Conservation (phyloP, 345 rosid genomes). For the Eutrema yunnanense region DNA sequence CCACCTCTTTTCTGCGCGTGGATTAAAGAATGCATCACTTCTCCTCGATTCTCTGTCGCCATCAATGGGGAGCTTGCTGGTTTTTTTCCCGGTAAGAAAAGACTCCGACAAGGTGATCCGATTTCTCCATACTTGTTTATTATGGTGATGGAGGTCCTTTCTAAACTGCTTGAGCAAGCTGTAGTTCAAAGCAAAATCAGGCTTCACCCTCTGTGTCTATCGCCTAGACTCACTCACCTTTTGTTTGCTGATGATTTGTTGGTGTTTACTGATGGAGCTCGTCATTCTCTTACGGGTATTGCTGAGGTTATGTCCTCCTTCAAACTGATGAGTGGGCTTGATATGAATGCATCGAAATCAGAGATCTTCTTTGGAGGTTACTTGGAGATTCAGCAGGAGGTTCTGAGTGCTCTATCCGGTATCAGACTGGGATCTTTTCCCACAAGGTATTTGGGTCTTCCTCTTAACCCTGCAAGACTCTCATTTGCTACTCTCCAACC, state of each 20-base stretch:
- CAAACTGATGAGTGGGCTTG: neutral
- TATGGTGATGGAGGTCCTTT: no score
- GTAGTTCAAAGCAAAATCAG: neutral
- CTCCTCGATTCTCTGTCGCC: no score
- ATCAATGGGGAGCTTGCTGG: no score
- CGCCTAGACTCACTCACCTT: neutral
- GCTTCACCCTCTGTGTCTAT: fast-evolving
- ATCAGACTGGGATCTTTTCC: neutral
- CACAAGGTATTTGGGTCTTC: neutral
- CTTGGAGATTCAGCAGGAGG: fast-evolving
- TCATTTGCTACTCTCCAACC: fast-evolving
- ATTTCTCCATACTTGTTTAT: no score
- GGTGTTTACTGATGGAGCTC: neutral
- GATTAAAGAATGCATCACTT: no score
- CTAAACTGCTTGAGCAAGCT: no score
- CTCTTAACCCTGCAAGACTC: fast-evolving
- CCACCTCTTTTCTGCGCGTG: no score
- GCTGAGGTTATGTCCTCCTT: fast-evolving
- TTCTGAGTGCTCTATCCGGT: fast-evolving
- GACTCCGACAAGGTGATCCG: no score
- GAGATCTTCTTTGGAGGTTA: neutral
- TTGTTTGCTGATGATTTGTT: neutral
- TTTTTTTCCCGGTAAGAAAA: no score
- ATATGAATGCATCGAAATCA: neutral
- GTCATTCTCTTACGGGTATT: fast-evolving